These are phyloP conservation scores for Claviceps maximensis DNA, from an alignment of 2,329 filamentous ascomycete genomes.

Conservation along the genomic window DNA sequence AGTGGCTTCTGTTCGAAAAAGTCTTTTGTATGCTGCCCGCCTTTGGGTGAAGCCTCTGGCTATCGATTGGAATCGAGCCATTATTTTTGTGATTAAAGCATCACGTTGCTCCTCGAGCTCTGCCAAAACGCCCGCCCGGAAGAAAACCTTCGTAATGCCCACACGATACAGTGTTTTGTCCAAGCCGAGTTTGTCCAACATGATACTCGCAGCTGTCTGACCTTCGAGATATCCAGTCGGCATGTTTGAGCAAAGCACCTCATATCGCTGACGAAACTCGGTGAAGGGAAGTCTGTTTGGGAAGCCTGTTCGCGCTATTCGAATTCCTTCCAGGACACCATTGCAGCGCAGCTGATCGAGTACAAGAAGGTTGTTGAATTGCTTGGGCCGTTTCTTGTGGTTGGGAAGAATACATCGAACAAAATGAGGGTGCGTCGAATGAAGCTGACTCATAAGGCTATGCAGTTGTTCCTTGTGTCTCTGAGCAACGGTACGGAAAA, in stretches of 20 bases:
- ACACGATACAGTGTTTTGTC: constrained; percentile 83
- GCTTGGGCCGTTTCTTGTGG: constrained; percentile 92
- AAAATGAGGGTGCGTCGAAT: constrained; percentile 95
- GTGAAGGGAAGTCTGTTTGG: constrained; percentile 85
- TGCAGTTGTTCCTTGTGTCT: constrained; percentile 96
- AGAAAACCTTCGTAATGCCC: constrained; percentile 94
- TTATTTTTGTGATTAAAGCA: constrained; percentile 82
- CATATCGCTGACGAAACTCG: constrained; percentile 91
- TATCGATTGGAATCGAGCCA: constrained; percentile 83
- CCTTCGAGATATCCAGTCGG: constrained; percentile 86
- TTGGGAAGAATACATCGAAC: constrained; percentile 96
- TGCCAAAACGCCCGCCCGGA: constrained; percentile 86
- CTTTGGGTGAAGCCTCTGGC: constrained; percentile 83
- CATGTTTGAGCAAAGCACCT: constrained; percentile 80
- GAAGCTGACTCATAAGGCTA: constrained; percentile 85
- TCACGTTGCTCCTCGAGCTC: constrained; percentile 95
- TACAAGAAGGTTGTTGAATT: constrained; percentile 82
- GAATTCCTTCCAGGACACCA: constrained; percentile 96
- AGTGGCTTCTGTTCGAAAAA: constrained; percentile 90
- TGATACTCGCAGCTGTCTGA: constrained; percentile 69
- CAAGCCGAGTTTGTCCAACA: constrained; percentile 78
- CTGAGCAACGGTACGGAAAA: constrained; percentile 94
- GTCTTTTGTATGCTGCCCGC: constrained; percentile 76
- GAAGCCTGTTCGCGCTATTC: constrained; percentile 92
- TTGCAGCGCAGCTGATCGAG: constrained; percentile 96